These are phyloP conservation scores for Cicer arietinum DNA, from an alignment of 306 rosid species.

Conservation along the genomic window DNA sequence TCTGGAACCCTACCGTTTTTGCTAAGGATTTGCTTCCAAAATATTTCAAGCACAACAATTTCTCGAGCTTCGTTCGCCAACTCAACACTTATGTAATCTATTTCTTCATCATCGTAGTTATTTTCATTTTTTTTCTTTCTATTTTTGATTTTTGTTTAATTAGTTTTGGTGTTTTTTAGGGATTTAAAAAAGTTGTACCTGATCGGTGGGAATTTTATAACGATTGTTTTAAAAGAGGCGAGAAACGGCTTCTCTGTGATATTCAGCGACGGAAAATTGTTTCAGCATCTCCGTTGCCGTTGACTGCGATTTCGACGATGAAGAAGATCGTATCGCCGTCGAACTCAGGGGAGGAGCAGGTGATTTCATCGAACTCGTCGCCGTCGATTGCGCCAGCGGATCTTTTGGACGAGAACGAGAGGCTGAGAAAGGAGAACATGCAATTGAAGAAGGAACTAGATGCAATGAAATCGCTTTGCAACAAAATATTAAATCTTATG, in stretches of 20 bases:
- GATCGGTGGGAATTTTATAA: constrained; percentile 95
- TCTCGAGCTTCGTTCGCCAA: constrained; percentile 93
- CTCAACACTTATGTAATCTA: constrained; percentile 84
- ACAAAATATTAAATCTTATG: constrained; percentile 67
- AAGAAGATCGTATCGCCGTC: constrained; percentile 57
- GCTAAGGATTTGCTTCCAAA: constrained; percentile 89
- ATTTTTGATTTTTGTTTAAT: background rate
- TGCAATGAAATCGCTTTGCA: constrained; percentile 75
- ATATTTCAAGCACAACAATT: constrained; percentile 87
- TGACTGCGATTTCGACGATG: constrained; percentile 35
- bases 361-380: constrained; percentile 64
- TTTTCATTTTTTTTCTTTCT: too few relatives aligned
- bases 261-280: constrained; percentile 75
- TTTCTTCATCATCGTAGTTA: background rate
- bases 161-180: constrained; percentile 46
- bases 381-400: constrained; percentile 59
- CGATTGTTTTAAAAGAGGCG: constrained; percentile 71
- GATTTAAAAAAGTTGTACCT: constrained; percentile 80
- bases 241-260: constrained; percentile 71
- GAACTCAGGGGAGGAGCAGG: constrained; percentile 77
- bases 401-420: constrained; percentile 77
- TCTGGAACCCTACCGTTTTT: constrained; percentile 86
- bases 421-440: constrained; percentile 75
- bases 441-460: constrained; percentile 68
- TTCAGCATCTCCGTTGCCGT: constrained; percentile 14